Evolutionary conservation across 352 stramenopile species (phyloP).

Genomic region (Lagenidium giganteum): DNA sequence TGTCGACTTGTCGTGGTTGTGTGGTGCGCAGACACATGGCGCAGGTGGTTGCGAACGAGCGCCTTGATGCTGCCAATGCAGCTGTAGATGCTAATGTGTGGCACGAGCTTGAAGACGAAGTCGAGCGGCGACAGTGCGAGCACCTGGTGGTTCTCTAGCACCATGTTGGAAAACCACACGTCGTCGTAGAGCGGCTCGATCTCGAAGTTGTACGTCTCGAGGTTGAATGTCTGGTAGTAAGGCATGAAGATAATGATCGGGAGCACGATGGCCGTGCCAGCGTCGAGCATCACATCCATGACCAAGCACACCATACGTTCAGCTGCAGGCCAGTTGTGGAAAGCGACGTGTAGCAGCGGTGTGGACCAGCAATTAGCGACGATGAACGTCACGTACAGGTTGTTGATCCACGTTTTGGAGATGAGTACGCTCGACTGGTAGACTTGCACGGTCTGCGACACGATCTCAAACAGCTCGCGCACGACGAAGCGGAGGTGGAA

Average conservation of each 20-base stretch:
- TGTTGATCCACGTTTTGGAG: conserved; percentile 45
- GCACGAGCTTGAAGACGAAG: conserved; percentile 22
- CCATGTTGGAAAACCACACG: conserved; percentile 29
- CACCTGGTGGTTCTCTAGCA: conserved; percentile 38
- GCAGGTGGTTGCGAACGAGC: too few relatives aligned
- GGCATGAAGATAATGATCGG: conserved; percentile 30
- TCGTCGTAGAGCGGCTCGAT: conserved; percentile 33
- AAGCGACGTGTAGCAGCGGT: conserved; percentile 16
- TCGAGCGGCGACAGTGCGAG: conserved; percentile 23
- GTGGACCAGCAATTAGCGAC: conserved; percentile 35
- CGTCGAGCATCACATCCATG: conserved; percentile 23
- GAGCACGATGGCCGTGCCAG: conserved; percentile 20
- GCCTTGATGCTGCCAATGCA: conserved; percentile 19
- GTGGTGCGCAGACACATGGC: too few relatives aligned
- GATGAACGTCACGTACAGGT: conserved; percentile 31
- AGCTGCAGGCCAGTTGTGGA: conserved; percentile 9
- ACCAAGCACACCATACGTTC: conserved; percentile 22
- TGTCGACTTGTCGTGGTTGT: too few relatives aligned
- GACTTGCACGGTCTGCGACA: conserved; percentile 30
- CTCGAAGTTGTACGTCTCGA: conserved; percentile 25
- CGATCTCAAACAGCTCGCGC: conserved; percentile 36
- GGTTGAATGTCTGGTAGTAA: conserved; percentile 25
- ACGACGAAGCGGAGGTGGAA: conserved; percentile 23
- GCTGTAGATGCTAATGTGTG: conserved; percentile 29
- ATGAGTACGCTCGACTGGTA: conserved; percentile 38